phyloP scores from a whole-genome alignment of 768 basidiomycete genomes.

The Xerocomellus chrysenteron region DNA sequence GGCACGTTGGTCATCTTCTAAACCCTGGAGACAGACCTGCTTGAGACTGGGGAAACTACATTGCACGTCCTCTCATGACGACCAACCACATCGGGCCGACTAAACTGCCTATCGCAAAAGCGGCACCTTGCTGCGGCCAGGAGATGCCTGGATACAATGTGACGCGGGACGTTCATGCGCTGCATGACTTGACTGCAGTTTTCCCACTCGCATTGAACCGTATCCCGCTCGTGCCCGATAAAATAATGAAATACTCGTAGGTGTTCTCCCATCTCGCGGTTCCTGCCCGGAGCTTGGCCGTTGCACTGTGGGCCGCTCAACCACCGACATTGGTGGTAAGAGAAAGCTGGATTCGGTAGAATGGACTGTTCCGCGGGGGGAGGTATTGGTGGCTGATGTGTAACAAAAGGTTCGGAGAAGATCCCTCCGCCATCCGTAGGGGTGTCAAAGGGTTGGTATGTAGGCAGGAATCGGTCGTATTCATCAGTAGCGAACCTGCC shows the following conservation, averaged over 20 bases:
- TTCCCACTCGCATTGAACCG: conserved; percentile 25
- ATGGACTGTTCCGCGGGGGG: conserved; percentile 6
- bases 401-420: neutral
- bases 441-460: neutral
- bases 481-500: neutral
- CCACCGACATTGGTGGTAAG: conserved; percentile 22
- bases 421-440: neutral
- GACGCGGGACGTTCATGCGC: conserved; percentile 31
- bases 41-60: neutral
- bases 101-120: conserved; percentile 22
- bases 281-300: conserved; percentile 26
- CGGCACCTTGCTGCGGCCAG: conserved; percentile 24
- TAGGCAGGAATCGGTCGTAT: neutral
- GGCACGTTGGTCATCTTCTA: neutral
- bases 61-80: conserved; percentile 27
- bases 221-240: conserved; percentile 28
- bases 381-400: conserved; percentile 16
- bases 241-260: conserved; percentile 21
- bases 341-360: conserved; percentile 1
- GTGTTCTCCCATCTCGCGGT: conserved; percentile 33
- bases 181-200: conserved; percentile 23
- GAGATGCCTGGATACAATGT: conserved; percentile 30
- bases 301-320: conserved; percentile 21
- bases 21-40: neutral
- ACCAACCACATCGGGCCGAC: conserved; percentile 28